A percentile compares a stretch with the other conserved stretches of the same genome.
Conservation (phyloP, 2,329 filamentous ascomycete genomes). For the Fusarium longipes region DNA sequence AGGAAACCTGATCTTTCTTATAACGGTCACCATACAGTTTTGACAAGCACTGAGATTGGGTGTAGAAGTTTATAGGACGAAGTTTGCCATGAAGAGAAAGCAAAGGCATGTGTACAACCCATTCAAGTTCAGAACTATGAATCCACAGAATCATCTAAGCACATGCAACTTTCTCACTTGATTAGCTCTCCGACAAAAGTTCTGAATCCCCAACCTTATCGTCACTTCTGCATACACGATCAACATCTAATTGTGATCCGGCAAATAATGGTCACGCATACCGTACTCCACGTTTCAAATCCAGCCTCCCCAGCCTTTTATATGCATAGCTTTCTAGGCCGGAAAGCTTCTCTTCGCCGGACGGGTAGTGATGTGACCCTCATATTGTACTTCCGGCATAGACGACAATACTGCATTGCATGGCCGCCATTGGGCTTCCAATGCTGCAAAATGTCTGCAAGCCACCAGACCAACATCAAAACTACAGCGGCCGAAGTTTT, state of each 20-base stretch:
- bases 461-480: constrained; percentile 14
- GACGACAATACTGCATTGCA: constrained; percentile 2
- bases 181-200: neutral
- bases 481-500: neutral
- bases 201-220: constrained; percentile 2
- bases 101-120: neutral
- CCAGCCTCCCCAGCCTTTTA: constrained; percentile 28
- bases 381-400: neutral
- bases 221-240: neutral
- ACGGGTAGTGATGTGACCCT: neutral
- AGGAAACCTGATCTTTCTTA: neutral
- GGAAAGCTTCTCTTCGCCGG: neutral
- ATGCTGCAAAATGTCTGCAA: constrained; percentile 24
- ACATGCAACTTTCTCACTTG: neutral
- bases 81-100: neutral
- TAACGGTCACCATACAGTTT: neutral
- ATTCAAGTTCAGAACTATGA: neutral
- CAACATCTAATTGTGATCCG: neutral
- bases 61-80: neutral
- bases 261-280: constrained; percentile 1
- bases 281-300: constrained; percentile 3
- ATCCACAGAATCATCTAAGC: neutral
- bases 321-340: neutral
- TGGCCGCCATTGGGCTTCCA: neutral
- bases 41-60: neutral